phyloP scores from a whole-genome alignment of 2,329 filamentous ascomycete genomes.

The Calonectria multiphialidica region DNA sequence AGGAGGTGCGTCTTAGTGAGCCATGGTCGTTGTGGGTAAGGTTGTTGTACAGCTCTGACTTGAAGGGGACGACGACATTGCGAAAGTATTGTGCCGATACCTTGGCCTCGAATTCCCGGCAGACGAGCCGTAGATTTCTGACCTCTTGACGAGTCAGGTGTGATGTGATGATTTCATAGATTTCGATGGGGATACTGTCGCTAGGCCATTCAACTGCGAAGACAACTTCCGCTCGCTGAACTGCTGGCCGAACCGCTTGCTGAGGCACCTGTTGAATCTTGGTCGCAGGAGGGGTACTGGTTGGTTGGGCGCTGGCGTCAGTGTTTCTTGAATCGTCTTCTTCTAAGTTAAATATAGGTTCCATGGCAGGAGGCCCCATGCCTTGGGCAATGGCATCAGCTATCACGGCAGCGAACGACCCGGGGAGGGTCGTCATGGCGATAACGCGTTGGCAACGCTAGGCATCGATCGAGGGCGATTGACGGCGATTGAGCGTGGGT shows the following conservation, averaged over 20 bases:
- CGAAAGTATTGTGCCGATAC: conserved; percentile 70
- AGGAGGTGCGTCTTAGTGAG: conserved; percentile 38
- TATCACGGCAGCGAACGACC: too few relatives aligned
- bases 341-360: too few relatives aligned
- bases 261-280: too few relatives aligned
- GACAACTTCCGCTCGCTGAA: not conserved
- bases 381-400: too few relatives aligned
- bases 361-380: too few relatives aligned
- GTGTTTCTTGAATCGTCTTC: too few relatives aligned
- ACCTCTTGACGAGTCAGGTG: conserved; percentile 70
- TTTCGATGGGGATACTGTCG: conserved; percentile 66
- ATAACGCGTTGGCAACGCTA: not conserved
- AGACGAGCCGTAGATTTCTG: conserved; percentile 71
- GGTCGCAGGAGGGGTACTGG: not conserved
- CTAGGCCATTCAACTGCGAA: conserved; percentile 46
- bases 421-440: not conserved
- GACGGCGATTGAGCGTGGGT: not conserved
- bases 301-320: too few relatives aligned
- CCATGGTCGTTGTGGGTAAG: conserved; percentile 38
- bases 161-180: conserved; percentile 69
- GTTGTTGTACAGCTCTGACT: conserved; percentile 69
- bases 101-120: conserved; percentile 66
- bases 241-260: too few relatives aligned
- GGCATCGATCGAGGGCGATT: not conserved
- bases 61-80: conserved; percentile 75